Base-by-base conservation (phyloP, 495 filamentous ascomycete genomes). In the Trichoderma orchidacearum region DNA sequence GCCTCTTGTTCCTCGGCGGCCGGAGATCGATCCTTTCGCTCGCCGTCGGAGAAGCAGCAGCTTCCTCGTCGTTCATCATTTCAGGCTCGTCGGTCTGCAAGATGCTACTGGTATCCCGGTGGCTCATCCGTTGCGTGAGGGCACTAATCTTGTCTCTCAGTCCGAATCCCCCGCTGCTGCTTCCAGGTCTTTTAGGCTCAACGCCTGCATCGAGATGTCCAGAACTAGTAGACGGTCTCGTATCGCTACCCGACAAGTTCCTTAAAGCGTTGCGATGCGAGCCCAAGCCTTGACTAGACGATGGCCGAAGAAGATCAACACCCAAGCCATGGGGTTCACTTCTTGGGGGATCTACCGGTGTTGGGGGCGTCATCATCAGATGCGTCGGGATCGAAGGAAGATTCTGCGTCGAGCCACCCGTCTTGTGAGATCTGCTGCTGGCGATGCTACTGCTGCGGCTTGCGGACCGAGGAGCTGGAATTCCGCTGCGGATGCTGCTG, bases 391-490 rank as follows among this genome's bases (percentile, higher is more conserved):
- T 57, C 5, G 66, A 64, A 5, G 59, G 36, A 38, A 57, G 45
- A 32, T 55, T 59, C 13, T 32, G 54, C 12, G 36, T 23, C 29
- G 55, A 41, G 23, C 61, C 18, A 23, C n/a, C 25, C 15, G 51
- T 57, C 23, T 56, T 64, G 45, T 70, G 66, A 12, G 73, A 76
- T 36, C 70, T 70, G 29, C 69, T 72, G 35, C 68, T 72, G 5
- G 75, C 71, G 13, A 73, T 60, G 59, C 74, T 76, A 45, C 74
- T 74, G 62, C 74, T 75, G 27, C 73, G 62, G 56, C 72, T 76
- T 0, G 62, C 64, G 2, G 71, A 63, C 32, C 67, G 64, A 21
- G 72, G 68, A 9, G 56, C 64, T 0, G 68, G 67, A 45, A 70
- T 69, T 12, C 2, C 72, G 68, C 54, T 71, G 68, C 21, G 71